A percentile compares a stretch with the other conserved stretches of the same genome.
These are phyloP conservation scores for Trypanosoma boissoni DNA, from an alignment of 208 protist species.

Conservation along the genomic window DNA sequence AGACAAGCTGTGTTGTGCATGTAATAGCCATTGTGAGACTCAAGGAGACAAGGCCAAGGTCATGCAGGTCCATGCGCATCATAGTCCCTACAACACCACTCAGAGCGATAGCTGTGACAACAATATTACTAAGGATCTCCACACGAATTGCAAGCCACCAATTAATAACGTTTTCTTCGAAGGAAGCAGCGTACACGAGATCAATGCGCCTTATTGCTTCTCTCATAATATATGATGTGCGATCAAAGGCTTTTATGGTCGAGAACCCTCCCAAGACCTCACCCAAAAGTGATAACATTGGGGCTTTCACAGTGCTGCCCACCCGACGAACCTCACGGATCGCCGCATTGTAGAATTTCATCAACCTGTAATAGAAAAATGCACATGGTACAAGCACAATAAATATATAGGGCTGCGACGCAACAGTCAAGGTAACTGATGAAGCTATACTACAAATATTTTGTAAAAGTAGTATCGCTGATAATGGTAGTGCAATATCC, in stretches of 20 bases:
- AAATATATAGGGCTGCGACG: conserved; percentile 32
- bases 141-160: conserved; percentile 88
- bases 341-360: conserved; percentile 55
- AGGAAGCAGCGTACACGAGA: conserved; percentile 37
- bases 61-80: conserved; percentile 10
- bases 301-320: conserved; percentile 68
- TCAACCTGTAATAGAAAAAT: conserved; percentile 64
- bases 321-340: conserved; percentile 86
- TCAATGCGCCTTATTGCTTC: conserved; percentile 64
- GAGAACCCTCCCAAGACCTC: conserved; percentile 87
- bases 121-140: conserved; percentile 77
- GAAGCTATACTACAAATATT: conserved; percentile 51
- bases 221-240: conserved; percentile 29
- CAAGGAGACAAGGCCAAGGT: conserved; percentile 44
- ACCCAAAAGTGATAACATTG: conserved; percentile 72
- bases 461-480: conserved; percentile 48
- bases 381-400: conserved; percentile 52
- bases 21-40: conserved; percentile 40
- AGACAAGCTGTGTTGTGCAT: conserved; percentile 35
- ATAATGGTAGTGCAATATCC: conserved; percentile 49
- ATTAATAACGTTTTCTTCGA: conserved; percentile 42
- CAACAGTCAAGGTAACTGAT: conserved; percentile 42
- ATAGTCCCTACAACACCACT: conserved; percentile 48
- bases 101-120: conserved; percentile 39
- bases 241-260: conserved; percentile 79